Evolutionary conservation across 176 grass and related monocot species (phyloP).

Genomic region (Pharus latifolius): DNA sequence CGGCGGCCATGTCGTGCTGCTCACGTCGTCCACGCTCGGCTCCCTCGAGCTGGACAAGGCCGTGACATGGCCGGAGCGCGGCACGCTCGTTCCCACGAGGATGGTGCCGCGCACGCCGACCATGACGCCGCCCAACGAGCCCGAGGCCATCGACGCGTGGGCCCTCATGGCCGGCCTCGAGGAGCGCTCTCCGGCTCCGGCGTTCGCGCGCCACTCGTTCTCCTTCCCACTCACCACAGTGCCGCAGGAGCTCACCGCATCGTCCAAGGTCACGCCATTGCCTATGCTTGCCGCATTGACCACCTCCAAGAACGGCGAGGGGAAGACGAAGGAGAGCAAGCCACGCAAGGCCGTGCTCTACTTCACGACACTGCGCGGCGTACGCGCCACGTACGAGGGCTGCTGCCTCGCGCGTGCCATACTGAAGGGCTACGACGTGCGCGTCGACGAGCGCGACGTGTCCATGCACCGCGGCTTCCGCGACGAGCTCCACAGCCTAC

Average conservation of each 20-base stretch:
- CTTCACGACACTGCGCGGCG: constrained; percentile 86
- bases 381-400: constrained; percentile 74
- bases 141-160: constrained; percentile 72
- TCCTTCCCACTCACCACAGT: constrained; percentile 42
- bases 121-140: constrained; percentile 90
- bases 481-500: constrained; percentile 49
- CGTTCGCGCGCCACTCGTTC: constrained; percentile 73
- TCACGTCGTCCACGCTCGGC: constrained; percentile 56
- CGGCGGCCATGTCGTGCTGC: constrained; percentile 46
- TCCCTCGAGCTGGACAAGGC: constrained; percentile 48
- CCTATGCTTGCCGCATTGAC: constrained; percentile 1
- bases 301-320: not conserved
- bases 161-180: constrained; percentile 83
- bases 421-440: constrained; percentile 59
- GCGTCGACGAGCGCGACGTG: constrained; percentile 86
- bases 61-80: not conserved
- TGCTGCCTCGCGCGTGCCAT: constrained; percentile 61
- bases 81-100: constrained; percentile 1
- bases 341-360: constrained; percentile 59
- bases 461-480: constrained; percentile 83
- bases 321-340: not conserved
- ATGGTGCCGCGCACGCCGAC: constrained; percentile 51
- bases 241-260: constrained; percentile 22
- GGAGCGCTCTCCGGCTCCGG: constrained; percentile 34
- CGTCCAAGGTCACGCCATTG: constrained; percentile 25